Evolutionary conservation across 306 rosid species (phyloP).

Genomic region (Gleditsia sinensis): DNA sequence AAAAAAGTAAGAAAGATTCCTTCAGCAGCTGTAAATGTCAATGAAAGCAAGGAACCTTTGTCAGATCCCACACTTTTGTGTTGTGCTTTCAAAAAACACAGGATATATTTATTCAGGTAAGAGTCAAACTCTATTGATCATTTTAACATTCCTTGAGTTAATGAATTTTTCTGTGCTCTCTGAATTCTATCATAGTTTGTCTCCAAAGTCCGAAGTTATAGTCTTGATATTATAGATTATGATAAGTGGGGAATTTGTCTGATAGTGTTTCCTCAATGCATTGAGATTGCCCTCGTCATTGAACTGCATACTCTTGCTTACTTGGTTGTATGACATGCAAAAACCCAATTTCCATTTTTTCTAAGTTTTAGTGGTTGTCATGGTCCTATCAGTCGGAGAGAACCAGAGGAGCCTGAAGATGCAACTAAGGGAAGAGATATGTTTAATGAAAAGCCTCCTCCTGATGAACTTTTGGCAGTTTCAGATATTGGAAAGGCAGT

Average conservation of each 20-base stretch:
- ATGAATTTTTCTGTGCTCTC: no score
- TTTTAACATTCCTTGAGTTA: no score
- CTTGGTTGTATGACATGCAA: constrained; percentile 19
- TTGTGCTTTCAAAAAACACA: constrained; percentile 98
- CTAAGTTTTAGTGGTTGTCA: constrained; percentile 33
- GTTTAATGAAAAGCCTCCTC: constrained; percentile 96
- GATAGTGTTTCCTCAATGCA: constrained; percentile 8
- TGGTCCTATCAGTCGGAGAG: constrained; percentile 71
- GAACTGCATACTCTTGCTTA: constrained; percentile 13
- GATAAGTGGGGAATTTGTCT: constrained; percentile 2
- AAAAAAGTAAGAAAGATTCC: constrained; percentile 92
- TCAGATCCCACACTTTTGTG: constrained; percentile 92
- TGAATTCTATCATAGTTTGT: no score
- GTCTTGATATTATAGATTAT: not conserved
- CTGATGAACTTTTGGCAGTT: constrained; percentile 94
- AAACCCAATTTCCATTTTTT: constrained; percentile 18
- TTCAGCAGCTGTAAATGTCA: constrained; percentile 87
- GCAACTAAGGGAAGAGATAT: constrained; percentile 98
- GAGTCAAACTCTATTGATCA: no score
- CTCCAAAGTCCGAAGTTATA: not conserved
- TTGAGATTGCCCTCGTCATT: constrained; percentile 15
- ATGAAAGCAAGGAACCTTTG: constrained; percentile 95
- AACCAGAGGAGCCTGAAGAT: constrained; percentile 99
- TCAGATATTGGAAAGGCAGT: constrained; percentile 93
- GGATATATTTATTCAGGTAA: constrained; percentile 92